Conservation (phyloP, 2,329 filamentous ascomycete genomes). For the Metarhizium guizhouense region DNA sequence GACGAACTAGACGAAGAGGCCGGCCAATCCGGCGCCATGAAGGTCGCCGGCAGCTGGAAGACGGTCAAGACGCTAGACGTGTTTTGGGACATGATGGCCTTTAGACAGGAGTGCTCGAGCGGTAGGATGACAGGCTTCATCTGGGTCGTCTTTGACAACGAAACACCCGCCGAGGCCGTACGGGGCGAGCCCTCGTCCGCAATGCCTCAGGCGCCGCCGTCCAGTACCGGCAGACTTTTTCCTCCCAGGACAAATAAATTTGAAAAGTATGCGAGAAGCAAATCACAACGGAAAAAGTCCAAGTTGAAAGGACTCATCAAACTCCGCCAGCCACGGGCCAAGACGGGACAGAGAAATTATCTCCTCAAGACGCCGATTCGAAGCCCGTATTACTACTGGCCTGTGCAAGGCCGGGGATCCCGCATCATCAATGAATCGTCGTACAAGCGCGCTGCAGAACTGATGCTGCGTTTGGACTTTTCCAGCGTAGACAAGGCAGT, state of each 20-base stretch:
- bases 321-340: slow-evolving; percentile 55
- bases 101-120: slow-evolving; percentile 88
- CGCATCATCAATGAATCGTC: slow-evolving; percentile 53
- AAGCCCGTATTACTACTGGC: slow-evolving; percentile 60
- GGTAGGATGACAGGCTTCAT: slow-evolving; percentile 89
- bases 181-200: slow-evolving; percentile 17
- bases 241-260: slow-evolving; percentile 13
- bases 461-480: slow-evolving; percentile 69
- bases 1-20: slow-evolving; percentile 83
- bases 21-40: slow-evolving; percentile 43
- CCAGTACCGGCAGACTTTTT: slow-evolving; percentile 23
- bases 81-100: slow-evolving; percentile 99
- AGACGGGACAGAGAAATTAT: slow-evolving; percentile 45
- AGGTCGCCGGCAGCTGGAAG: slow-evolving; percentile 64
- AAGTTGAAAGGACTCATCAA: slow-evolving; percentile 51
- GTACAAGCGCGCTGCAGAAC: slow-evolving; percentile 60
- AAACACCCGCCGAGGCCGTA: slow-evolving; percentile 9
- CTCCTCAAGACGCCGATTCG: slow-evolving; percentile 38
- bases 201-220: slow-evolving; percentile 21
- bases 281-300: slow-evolving; percentile 33
- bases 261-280: slow-evolving; percentile 13
- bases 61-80: slow-evolving; percentile 76
- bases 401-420: slow-evolving; percentile 49
- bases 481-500: slow-evolving; percentile 52
- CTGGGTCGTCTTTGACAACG: slow-evolving; percentile 76